These are phyloP conservation scores for Imleria badia DNA, from an alignment of 768 basidiomycete genomes.

Conservation along the genomic window DNA sequence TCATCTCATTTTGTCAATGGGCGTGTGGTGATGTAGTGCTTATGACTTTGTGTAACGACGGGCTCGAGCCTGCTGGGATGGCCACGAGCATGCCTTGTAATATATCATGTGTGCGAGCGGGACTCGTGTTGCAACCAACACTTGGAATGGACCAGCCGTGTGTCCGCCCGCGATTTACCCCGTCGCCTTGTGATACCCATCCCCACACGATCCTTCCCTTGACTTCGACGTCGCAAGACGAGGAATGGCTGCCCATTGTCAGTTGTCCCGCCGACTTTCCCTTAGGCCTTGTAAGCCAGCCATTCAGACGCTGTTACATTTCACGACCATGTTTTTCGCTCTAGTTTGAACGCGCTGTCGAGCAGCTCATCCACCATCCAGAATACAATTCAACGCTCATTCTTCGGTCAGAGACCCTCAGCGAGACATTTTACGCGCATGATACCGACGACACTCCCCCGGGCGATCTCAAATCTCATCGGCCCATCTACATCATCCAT, in stretches of 20 bases:
- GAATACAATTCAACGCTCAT: slow-evolving; percentile 94
- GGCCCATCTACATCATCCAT: slow-evolving; percentile 52
- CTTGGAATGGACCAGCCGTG: neutral
- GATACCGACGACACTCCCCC: slow-evolving; percentile 33
- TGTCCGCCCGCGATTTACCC: slow-evolving; percentile 28
- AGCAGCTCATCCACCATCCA: slow-evolving; percentile 80
- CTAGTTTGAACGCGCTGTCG: slow-evolving; percentile 73
- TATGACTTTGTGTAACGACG: slow-evolving; percentile 6
- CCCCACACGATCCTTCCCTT: slow-evolving; percentile 1
- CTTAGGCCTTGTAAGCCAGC: slow-evolving; percentile 39
- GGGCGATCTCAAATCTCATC: slow-evolving; percentile 35
- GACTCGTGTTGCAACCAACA: neutral
- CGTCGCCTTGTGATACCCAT: slow-evolving; percentile 17
- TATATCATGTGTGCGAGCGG: slow-evolving; percentile 16
- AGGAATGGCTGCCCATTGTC: slow-evolving; percentile 36
- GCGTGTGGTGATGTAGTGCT: slow-evolving; percentile 12
- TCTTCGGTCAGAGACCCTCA: slow-evolving; percentile 71
- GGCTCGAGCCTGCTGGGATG: neutral
- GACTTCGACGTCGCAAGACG: slow-evolving; percentile 1
- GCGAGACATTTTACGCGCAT: slow-evolving; percentile 33
- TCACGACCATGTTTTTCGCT: neutral
- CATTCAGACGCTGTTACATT: neutral
- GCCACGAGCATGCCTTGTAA: slow-evolving; percentile 14
- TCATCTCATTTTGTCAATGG: slow-evolving; percentile 15
- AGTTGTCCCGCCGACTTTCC: slow-evolving; percentile 44